Percentiles rank a stretch among this genome's conserved stretches.
phyloP scores from a whole-genome alignment of 768 basidiomycete species.

The Wakefieldia striispora region DNA sequence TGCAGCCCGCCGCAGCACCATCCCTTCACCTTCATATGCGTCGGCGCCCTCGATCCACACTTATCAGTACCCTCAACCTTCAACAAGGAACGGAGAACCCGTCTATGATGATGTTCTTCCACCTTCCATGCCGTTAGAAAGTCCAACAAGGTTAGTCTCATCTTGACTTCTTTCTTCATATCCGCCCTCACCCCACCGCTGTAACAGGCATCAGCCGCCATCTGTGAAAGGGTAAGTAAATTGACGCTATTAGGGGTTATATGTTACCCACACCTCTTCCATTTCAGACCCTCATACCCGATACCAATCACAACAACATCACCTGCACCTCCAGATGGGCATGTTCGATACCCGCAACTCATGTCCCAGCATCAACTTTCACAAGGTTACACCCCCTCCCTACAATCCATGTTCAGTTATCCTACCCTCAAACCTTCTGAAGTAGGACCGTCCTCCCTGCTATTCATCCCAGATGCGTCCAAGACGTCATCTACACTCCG shows the following conservation, averaged over 20 bases:
- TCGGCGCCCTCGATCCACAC: constrained; percentile 30
- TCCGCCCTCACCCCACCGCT: constrained; percentile 31
- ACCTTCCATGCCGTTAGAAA: constrained; percentile 60
- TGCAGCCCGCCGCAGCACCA: constrained; percentile 37
- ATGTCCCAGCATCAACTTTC: constrained; percentile 78
- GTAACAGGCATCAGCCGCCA: constrained; percentile 26
- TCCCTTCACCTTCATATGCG: constrained; percentile 26
- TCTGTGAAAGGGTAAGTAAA: constrained; percentile 37
- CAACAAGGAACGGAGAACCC: constrained; percentile 30
- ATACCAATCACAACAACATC: constrained; percentile 70
- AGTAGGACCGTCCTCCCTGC: constrained; percentile 40
- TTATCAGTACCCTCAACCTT: constrained; percentile 34
- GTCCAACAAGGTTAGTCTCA: constrained; percentile 54
- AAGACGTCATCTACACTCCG: constrained; percentile 22
- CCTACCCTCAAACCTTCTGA: constrained; percentile 33
- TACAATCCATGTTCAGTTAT: constrained; percentile 70
- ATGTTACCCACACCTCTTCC: constrained; percentile 15
- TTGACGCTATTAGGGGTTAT: constrained; percentile 1
- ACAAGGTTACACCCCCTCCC: constrained; percentile 76
- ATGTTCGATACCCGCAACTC: constrained; percentile 62
- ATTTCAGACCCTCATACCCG: constrained; percentile 40
- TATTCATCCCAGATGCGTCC: constrained; percentile 41
- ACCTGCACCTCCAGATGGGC: constrained; percentile 47
- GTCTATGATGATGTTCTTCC: constrained; percentile 34
- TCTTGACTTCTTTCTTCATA: constrained; percentile 34